These are phyloP conservation scores for Clarireedia paspali DNA, from an alignment of 2,329 filamentous ascomycete species.

Conservation along the genomic window DNA sequence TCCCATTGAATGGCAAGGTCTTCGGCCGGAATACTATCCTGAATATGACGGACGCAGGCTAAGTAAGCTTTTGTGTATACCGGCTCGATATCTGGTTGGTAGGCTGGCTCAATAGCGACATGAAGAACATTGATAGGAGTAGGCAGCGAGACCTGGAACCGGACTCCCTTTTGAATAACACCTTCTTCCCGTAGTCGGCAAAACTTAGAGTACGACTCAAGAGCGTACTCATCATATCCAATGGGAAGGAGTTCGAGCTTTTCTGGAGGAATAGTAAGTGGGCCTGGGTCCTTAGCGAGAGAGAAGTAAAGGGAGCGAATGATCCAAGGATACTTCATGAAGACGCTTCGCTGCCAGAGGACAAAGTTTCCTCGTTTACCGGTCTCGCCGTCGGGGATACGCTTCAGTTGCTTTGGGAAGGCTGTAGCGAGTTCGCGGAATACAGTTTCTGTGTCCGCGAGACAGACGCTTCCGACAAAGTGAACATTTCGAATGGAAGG, in stretches of 20 bases:
- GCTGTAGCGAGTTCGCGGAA: conserved; percentile 27
- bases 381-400: conserved; percentile 37
- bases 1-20: conserved; percentile 31
- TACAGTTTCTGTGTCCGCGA: conserved; percentile 28
- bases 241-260: not conserved
- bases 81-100: conserved; percentile 23
- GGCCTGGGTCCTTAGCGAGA: not conserved
- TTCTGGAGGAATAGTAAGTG: conserved; percentile 9
- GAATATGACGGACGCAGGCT: conserved; percentile 21
- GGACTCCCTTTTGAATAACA: conserved; percentile 21
- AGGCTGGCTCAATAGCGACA: conserved; percentile 14
- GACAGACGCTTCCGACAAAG: conserved; percentile 33
- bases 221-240: conserved; percentile 26
- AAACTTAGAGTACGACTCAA: conserved; percentile 26
- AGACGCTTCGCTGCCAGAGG: conserved; percentile 29
- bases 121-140: conserved; percentile 22
- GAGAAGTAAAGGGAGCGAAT: conserved; percentile 8
- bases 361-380: conserved; percentile 30
- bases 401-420: conserved; percentile 30
- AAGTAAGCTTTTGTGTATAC: conserved; percentile 26
- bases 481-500: conserved; percentile 10
- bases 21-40: conserved; percentile 23
- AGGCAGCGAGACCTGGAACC: conserved; percentile 31
- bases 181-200: conserved; percentile 16
- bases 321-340: conserved; percentile 17